Percentiles rank a stretch among this genome's conserved stretches.
Evolutionary conservation across 805 yeast species (phyloP).

Genomic region (Schizosaccharomyces osmophilus): DNA sequence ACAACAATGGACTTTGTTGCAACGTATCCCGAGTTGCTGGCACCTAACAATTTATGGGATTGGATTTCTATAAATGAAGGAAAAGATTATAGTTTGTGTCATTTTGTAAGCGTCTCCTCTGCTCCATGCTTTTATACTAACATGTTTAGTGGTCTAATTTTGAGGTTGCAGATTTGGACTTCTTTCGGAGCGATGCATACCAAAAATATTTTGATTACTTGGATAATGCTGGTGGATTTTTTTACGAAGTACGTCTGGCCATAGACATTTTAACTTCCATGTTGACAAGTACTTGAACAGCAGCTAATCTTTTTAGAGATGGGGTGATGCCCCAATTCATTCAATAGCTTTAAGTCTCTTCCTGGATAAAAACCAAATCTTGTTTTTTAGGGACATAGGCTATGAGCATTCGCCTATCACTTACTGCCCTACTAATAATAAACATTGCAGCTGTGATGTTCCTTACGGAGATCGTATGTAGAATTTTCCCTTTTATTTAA

Average conservation of each 20-base stretch:
- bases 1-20: slow-evolving; percentile 24
- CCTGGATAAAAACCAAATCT: slow-evolving; percentile 26
- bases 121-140: not conserved
- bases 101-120: slow-evolving; percentile 18
- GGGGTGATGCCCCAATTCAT: slow-evolving; percentile 64
- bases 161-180: slow-evolving; percentile 34
- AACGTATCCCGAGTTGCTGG: slow-evolving; percentile 25
- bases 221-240: slow-evolving; percentile 42
- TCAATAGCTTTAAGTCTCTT: slow-evolving; percentile 37
- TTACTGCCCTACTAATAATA: slow-evolving; percentile 10
- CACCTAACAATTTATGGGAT: slow-evolving; percentile 37
- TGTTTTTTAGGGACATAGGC: slow-evolving; percentile 36
- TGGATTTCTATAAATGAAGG: slow-evolving; percentile 53
- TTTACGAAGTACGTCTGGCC: slow-evolving; percentile 22
- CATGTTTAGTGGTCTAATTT: slow-evolving; percentile 36
- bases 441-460: not conserved
- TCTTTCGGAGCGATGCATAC: slow-evolving; percentile 33
- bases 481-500: not conserved
- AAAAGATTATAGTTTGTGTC: slow-evolving; percentile 43
- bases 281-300: not conserved
- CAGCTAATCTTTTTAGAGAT: slow-evolving; percentile 22
- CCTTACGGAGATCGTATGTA: not conserved
- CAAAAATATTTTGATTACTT: slow-evolving; percentile 27
- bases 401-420: slow-evolving; percentile 28
- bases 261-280: not conserved